Evolutionary conservation across 768 basidiomycete species (phyloP).

Genomic region (Rhodotorula kratochvilovae): DNA sequence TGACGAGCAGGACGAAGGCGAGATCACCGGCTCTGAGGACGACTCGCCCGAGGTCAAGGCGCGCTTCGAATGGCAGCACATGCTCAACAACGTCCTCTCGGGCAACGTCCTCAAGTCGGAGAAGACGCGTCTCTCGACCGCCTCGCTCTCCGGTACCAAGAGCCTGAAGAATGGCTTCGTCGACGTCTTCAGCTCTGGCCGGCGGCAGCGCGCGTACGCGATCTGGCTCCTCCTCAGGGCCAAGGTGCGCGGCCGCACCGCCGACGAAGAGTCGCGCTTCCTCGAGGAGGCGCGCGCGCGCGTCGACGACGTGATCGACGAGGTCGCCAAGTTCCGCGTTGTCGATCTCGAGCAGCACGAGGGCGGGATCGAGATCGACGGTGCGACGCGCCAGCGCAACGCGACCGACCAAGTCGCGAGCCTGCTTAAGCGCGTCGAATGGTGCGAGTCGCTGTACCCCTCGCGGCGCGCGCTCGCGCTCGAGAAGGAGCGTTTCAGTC

Average conservation of each 20-base stretch:
- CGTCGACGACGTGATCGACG: slow-evolving; percentile 77
- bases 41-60: slow-evolving; percentile 51
- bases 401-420: slow-evolving; percentile 41
- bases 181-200: slow-evolving; percentile 23
- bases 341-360: slow-evolving; percentile 39
- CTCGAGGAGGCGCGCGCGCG: slow-evolving; percentile 78
- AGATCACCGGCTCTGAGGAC: slow-evolving; percentile 12
- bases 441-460: slow-evolving; percentile 42
- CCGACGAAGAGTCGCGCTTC: slow-evolving; percentile 73
- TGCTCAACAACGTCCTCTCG: slow-evolving; percentile 85
- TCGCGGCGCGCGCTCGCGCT: slow-evolving; percentile 47
- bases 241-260: slow-evolving; percentile 69
- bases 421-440: slow-evolving; percentile 38
- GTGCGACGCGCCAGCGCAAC: slow-evolving; percentile 21
- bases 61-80: slow-evolving; percentile 88
- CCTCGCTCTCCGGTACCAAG: slow-evolving; percentile 61
- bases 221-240: slow-evolving; percentile 90
- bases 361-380: slow-evolving; percentile 11
- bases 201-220: slow-evolving; percentile 54
- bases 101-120: slow-evolving; percentile 94
- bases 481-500: slow-evolving; percentile 59
- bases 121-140: slow-evolving; percentile 83
- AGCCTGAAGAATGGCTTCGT: slow-evolving; percentile 51
- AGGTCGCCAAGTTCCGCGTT: slow-evolving; percentile 72
- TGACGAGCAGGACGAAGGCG: not conserved